A percentile compares a stretch with the other conserved stretches of the same genome.
Conservation (phyloP, 768 basidiomycete species). For the Hortiboletus campestris region DNA sequence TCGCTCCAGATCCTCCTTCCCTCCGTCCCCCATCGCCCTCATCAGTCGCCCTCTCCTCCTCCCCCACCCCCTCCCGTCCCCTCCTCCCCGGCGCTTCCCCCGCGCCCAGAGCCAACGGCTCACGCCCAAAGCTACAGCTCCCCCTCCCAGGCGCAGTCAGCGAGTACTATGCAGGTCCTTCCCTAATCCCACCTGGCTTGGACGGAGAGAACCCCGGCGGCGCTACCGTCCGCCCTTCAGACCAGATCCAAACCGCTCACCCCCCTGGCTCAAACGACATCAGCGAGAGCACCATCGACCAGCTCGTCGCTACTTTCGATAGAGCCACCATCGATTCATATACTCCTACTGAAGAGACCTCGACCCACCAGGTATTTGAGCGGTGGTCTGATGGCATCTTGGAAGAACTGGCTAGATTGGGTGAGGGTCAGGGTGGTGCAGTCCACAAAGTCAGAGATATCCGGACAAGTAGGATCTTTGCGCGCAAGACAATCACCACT, state of each 20-base stretch:
- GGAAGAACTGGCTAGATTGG: conserved; percentile 75
- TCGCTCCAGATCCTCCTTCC: conserved; percentile 25
- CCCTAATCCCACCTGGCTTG: conserved; percentile 34
- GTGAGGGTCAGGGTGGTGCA: conserved; percentile 95
- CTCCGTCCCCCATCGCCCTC: conserved; percentile 30
- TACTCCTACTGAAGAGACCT: conserved; percentile 37
- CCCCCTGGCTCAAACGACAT: conserved; percentile 25
- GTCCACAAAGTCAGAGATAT: conserved; percentile 91
- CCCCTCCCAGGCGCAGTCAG: conserved; percentile 31
- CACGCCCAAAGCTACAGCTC: conserved; percentile 36
- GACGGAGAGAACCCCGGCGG: conserved; percentile 37
- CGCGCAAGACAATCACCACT: conserved; percentile 92
- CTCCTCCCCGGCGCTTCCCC: conserved; percentile 30
- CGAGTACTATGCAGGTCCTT: conserved; percentile 33
- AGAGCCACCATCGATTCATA: conserved; percentile 32
- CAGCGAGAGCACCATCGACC: conserved; percentile 37
- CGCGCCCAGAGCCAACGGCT: conserved; percentile 19
- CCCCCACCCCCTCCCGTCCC: conserved; percentile 33
- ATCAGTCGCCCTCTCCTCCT: conserved; percentile 29
- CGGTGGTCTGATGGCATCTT: conserved; percentile 70
- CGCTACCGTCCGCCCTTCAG: conserved; percentile 42
- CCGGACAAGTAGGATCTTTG: conserved; percentile 78
- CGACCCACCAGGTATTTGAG: conserved; percentile 22
- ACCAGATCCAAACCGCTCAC: conserved; percentile 35
- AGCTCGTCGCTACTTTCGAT: conserved; percentile 33